phyloP scores from a whole-genome alignment of 129 eudicot species.

The Centrapalus pauciflorus region DNA sequence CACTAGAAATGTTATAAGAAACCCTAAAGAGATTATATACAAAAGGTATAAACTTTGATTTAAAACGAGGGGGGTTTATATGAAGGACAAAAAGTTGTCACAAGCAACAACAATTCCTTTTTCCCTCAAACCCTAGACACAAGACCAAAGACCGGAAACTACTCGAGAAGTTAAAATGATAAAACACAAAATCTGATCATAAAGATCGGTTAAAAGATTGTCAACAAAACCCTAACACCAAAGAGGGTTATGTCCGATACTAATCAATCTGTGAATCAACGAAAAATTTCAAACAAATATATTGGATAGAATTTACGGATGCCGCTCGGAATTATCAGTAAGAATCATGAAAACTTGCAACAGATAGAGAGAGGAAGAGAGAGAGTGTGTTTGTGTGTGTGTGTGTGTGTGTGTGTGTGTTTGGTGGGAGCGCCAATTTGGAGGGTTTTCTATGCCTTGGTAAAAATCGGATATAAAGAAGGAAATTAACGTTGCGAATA shows the following conservation, averaged over 20 bases:
- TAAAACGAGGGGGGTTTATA: not conserved
- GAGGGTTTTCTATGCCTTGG: conserved; percentile 15
- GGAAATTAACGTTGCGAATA: conserved; percentile 16
- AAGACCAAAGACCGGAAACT: not conserved
- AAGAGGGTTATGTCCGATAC: conserved; percentile 8
- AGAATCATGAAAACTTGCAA: conserved; percentile 7
- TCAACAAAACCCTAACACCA: conserved; percentile 23
- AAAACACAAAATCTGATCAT: not conserved
- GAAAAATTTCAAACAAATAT: not conserved
- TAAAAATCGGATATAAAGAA: conserved; percentile 12
- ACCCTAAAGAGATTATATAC: not conserved
- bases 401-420: conserved; percentile 23
- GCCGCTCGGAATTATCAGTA: not conserved
- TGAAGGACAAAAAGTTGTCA: not conserved
- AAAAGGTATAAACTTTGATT: conserved; percentile 15
- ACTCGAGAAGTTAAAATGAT: conserved; percentile 7
- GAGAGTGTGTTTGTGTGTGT: too few species aligned
- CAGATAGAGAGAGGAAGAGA: too few species aligned
- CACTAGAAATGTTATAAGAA: not conserved
- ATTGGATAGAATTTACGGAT: conserved; percentile 6
- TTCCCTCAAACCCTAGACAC: conserved; percentile 12
- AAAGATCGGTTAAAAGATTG: conserved; percentile 15
- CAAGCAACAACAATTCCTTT: not conserved
- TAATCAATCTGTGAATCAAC: conserved; percentile 12
- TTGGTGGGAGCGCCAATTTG: conserved; percentile 11